phyloP scores from a whole-genome alignment of 345 rosid species.

The Capsella bursapastoris region DNA sequence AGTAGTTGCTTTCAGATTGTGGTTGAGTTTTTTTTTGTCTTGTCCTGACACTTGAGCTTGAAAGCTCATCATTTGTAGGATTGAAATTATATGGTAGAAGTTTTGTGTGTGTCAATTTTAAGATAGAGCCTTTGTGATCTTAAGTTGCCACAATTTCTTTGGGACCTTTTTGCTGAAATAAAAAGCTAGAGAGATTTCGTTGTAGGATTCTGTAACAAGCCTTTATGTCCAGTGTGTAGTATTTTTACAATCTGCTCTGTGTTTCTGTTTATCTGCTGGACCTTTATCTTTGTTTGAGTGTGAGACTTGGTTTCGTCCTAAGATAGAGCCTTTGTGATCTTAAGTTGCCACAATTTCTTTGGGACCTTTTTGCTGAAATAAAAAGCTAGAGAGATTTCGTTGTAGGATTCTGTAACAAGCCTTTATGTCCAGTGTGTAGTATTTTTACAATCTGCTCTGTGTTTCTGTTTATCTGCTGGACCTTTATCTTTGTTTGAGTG shows the following conservation, averaged over 20 bases:
- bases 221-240: not conserved
- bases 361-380: slow-evolving; percentile 2
- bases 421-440: not conserved
- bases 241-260: not conserved
- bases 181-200: not conserved
- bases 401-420: not conserved
- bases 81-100: slow-evolving; percentile 1
- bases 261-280: slow-evolving; percentile 6
- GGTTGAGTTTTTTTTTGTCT: slow-evolving; percentile 6
- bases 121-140: slow-evolving; percentile 12
- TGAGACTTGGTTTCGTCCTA: too few species aligned
- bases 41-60: slow-evolving; percentile 1
- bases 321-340: slow-evolving; percentile 12
- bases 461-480: not conserved
- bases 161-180: slow-evolving; percentile 2
- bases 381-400: not conserved
- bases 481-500: not conserved
- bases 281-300: too few species aligned
- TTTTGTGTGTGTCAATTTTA: not conserved
- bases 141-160: not conserved
- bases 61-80: not conserved
- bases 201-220: not conserved
- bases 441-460: not conserved
- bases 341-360: not conserved
- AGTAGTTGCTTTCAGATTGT: slow-evolving; percentile 23